Evolutionary conservation across 2,329 filamentous ascomycete species (phyloP), one percentile per base, ranked within the genome.

Genomic region (Xylariaceae sp.): DNA sequence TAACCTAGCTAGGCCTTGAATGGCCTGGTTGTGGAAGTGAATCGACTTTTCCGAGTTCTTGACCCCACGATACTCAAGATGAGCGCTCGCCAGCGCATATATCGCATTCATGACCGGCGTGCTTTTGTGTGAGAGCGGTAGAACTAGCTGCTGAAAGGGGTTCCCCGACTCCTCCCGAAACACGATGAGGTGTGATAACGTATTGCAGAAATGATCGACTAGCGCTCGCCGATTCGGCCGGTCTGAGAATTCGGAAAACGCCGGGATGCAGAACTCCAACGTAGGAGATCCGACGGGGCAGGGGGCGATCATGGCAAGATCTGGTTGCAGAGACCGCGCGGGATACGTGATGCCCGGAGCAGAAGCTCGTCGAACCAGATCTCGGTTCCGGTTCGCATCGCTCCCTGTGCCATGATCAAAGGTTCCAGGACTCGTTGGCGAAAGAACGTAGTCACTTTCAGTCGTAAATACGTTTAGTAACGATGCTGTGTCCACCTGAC

Each of bases 51-150:
- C 76, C 16, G 64, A 58, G 6, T 71, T 73, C 19, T 71, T 63
- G 4, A 78, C 64, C 2, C 75, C 76, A 19, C 76, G 65, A 37
- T 78, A 88, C 50, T 91, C 85, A 43, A 94, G 69, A 59, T 95
- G 93, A 44, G 89, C 91, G 42, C 85, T 87, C 1, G 88, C 80
- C 7, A 96, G 69, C 0, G 89, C 89, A 44, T 87, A 89, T 45
- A 96, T 85, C 9, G 89, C 88, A 56, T 93, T 88, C 61, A 87
- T 85, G 3, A 95, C 73, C 1, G 78, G 73, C 0, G 67, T 66
- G 53, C 76, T 79, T 33, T 58, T 66, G 37, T 73, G 67, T 3
- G 76, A 78, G 30, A 83, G 64, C 2, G 79, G 79, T n/a, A 83
- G 62, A 8, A 83, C 74, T 12, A 82, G 65, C 51, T 81, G 76